Evolutionary conservation across 2,329 filamentous ascomycete species (phyloP), one percentile per base, ranked within the genome.

Genomic region (Mycocentrospora acerina): DNA sequence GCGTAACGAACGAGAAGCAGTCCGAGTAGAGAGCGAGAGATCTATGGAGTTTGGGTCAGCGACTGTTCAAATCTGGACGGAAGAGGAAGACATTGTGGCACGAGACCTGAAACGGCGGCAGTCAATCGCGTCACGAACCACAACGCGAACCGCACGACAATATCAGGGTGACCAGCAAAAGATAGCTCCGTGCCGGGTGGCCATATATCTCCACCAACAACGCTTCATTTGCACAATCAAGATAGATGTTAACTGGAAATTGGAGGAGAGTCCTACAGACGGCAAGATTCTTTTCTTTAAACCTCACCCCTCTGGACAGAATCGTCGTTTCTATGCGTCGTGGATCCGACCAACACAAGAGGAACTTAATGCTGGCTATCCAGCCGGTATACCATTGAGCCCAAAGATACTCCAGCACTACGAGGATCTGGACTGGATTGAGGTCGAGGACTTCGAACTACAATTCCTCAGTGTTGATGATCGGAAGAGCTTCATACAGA

Each of bases 221-320:
- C 25, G 35, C 5, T 36, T 31, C n/a, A 32, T 40, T 7, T 40
- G 28, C 15, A 44, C 28, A 3, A 24, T 44, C 11, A 39, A 31
- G 15, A 44, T 32, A 14, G 36, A 44, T 19, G 24, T 44, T 4
- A 44, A 44, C 14, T 44, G 41, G 41, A 31, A 40, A 11, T 14
- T 35, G n/a, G 26, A 31, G 17, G 25, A 15, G 5, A 29, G 28
- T 12, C 7, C 11, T 11, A 12, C 14, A 3, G 35, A 39, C 13
- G 16, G 19, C 13, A 29, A 22, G 11, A 18, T 29, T 1, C 19
- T 40, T 11, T 24, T 18, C 7, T 44, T 44, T 25, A 16, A 33
- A 17, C 41, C 41, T 9, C 34, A 26, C 12, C 18, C 34, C 3
- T 32, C 24, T 2, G 22, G 16, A 6, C 13, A 29, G 18, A 37